Evolutionary conservation across 345 rosid species (phyloP).

Genomic region (Gynandropsis gynandra): DNA sequence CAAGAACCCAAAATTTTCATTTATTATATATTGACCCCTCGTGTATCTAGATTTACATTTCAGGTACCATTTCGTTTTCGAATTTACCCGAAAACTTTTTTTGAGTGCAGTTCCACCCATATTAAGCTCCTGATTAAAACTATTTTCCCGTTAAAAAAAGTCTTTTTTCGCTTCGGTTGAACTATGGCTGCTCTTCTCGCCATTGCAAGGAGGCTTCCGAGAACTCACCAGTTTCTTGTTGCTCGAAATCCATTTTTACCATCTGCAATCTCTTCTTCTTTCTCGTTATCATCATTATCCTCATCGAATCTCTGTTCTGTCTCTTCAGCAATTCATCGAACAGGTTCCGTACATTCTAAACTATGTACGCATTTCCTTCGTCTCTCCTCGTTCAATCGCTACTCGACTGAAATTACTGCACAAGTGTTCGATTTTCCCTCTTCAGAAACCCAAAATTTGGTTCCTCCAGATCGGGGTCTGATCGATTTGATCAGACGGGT

Average conservation of each 20-base stretch:
- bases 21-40: neutral
- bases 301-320: conserved; percentile 2
- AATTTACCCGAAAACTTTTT: neutral
- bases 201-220: conserved; percentile 16
- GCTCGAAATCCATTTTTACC: neutral
- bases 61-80: neutral
- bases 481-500: conserved; percentile 39
- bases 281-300: conserved; percentile 7
- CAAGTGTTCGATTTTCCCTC: conserved; percentile 24
- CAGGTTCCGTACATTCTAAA: conserved; percentile 22
- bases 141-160: neutral
- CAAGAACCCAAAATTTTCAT: neutral
- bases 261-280: neutral
- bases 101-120: neutral
- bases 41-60: neutral
- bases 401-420: conserved; percentile 28
- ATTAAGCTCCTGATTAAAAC: neutral
- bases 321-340: conserved; percentile 49
- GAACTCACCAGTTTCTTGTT: neutral
- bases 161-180: conserved; percentile 1
- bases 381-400: conserved; percentile 25
- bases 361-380: conserved; percentile 3
- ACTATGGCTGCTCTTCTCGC: conserved; percentile 21
- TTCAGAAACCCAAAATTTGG: conserved; percentile 1
- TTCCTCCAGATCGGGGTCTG: conserved; percentile 24